Evolutionary conservation across 805 yeast genomes (phyloP).

Genomic region (Nakazawaea molendinolei): DNA sequence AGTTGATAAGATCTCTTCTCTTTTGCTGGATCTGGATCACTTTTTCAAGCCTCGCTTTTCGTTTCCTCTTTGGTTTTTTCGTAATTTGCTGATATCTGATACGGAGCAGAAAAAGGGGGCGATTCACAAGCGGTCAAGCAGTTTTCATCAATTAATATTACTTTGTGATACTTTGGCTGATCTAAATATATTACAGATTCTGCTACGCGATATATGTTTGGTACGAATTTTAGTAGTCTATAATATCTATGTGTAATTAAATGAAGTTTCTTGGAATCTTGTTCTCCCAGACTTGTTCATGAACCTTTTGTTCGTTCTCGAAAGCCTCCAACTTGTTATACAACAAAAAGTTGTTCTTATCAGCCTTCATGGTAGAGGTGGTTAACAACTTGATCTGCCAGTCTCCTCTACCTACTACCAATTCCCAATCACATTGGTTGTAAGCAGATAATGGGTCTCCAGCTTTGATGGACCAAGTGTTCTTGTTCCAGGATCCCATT

Average conservation of each 20-base stretch:
- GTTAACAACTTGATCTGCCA: slow-evolving; percentile 32
- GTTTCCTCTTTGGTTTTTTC: too few relatives aligned
- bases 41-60: too few relatives aligned
- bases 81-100: too few relatives aligned
- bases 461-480: slow-evolving; percentile 29
- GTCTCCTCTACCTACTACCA: slow-evolving; percentile 33
- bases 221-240: too few relatives aligned
- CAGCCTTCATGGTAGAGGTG: slow-evolving; percentile 25
- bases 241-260: slow-evolving; percentile 16
- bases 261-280: slow-evolving; percentile 27
- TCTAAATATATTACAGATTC: too few relatives aligned
- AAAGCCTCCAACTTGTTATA: slow-evolving; percentile 27
- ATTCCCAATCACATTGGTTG: slow-evolving; percentile 33
- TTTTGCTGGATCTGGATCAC: too few relatives aligned
- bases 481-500: slow-evolving; percentile 33
- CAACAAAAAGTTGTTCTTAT: slow-evolving; percentile 26
- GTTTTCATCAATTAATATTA: too few relatives aligned
- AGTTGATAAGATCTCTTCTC: too few relatives aligned
- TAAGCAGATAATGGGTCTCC: slow-evolving; percentile 33
- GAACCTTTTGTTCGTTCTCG: slow-evolving; percentile 25
- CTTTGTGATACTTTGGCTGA: too few relatives aligned
- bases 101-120: too few relatives aligned
- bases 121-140: too few relatives aligned
- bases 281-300: slow-evolving; percentile 29
- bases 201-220: too few relatives aligned